Conservation (phyloP, 768 basidiomycete genomes). For the Tylopilus sp. region DNA sequence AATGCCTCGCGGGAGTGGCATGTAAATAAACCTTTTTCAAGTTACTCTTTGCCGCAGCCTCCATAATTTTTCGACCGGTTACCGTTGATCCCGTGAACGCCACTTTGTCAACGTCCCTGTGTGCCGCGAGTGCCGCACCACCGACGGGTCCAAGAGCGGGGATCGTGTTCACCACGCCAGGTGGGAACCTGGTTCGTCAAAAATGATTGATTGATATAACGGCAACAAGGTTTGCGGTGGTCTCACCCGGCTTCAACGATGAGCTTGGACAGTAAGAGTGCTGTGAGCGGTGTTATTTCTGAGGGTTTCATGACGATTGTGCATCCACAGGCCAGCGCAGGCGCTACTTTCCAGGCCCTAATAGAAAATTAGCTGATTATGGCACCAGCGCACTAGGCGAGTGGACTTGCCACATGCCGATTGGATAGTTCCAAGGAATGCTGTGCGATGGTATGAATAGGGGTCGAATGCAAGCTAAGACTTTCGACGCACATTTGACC, state of each 20-base stretch:
- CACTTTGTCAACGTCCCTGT: slow-evolving; percentile 87
- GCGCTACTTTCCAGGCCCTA: slow-evolving; percentile 91
- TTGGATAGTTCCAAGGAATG: slow-evolving; percentile 93
- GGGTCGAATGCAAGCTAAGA: slow-evolving; percentile 7
- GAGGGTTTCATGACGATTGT: slow-evolving; percentile 96
- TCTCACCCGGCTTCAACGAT: slow-evolving; percentile 78
- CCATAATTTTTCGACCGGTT: slow-evolving; percentile 88
- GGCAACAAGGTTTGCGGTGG: slow-evolving; percentile 2
- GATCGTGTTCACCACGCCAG: slow-evolving; percentile 87
- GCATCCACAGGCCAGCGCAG: slow-evolving; percentile 87
- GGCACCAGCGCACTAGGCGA: not conserved
- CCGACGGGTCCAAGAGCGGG: slow-evolving; percentile 80
- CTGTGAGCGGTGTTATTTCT: slow-evolving; percentile 81
- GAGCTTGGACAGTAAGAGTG: slow-evolving; percentile 78
- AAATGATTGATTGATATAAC: slow-evolving; percentile 15
- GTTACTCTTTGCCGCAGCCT: slow-evolving; percentile 90
- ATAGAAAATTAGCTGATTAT: slow-evolving; percentile 1
- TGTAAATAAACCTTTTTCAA: slow-evolving; percentile 71
- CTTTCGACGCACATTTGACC: slow-evolving; percentile 72
- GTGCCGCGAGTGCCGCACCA: slow-evolving; percentile 79
- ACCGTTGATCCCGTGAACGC: slow-evolving; percentile 93
- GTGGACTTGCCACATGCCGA: slow-evolving; percentile 68
- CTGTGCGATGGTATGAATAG: slow-evolving; percentile 32
- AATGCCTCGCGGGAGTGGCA: slow-evolving; percentile 27
- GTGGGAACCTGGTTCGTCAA: slow-evolving; percentile 63